A percentile compares a stretch with the other conserved stretches of the same genome.
Conservation (phyloP, 306 rosid species). For the Oxytropis ochrocephala region DNA sequence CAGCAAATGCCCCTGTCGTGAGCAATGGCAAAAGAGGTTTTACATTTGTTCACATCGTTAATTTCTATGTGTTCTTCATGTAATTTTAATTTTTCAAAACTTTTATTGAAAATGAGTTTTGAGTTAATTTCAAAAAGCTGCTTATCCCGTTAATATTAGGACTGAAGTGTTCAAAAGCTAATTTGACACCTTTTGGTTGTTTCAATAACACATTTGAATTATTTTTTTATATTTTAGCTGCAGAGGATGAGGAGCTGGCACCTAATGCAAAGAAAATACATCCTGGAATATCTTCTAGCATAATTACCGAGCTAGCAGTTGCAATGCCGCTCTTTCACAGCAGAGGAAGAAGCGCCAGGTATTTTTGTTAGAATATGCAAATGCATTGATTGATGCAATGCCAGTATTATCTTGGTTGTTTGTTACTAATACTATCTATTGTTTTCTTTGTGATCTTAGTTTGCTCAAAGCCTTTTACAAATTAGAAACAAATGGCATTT, state of each 20-base stretch:
- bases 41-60: background rate
- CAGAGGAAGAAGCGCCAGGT: slow-evolving; percentile 90
- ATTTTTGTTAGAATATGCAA: slow-evolving; percentile 4
- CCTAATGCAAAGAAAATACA: slow-evolving; percentile 56
- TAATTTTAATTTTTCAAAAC: background rate
- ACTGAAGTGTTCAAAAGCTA: too few relatives aligned
- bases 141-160: too few relatives aligned
- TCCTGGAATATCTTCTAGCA: slow-evolving; percentile 58
- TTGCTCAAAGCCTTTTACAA: background rate
- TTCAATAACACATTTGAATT: background rate
- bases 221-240: slow-evolving; percentile 25
- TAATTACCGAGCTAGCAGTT: slow-evolving; percentile 73
- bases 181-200: too few relatives aligned
- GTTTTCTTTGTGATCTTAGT: background rate
- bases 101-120: background rate
- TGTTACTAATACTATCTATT: background rate
- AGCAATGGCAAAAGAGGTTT: slow-evolving; percentile 89
- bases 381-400: background rate
- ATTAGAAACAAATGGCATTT: background rate
- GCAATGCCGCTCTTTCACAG: slow-evolving; percentile 86
- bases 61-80: background rate
- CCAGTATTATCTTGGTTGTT: background rate
- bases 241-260: slow-evolving; percentile 60
- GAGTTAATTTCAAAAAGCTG: background rate
- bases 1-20: slow-evolving; percentile 48